Evolutionary conservation across 2,329 filamentous ascomycete species (phyloP).

Genomic region (Phyllosticta citrichinensis): DNA sequence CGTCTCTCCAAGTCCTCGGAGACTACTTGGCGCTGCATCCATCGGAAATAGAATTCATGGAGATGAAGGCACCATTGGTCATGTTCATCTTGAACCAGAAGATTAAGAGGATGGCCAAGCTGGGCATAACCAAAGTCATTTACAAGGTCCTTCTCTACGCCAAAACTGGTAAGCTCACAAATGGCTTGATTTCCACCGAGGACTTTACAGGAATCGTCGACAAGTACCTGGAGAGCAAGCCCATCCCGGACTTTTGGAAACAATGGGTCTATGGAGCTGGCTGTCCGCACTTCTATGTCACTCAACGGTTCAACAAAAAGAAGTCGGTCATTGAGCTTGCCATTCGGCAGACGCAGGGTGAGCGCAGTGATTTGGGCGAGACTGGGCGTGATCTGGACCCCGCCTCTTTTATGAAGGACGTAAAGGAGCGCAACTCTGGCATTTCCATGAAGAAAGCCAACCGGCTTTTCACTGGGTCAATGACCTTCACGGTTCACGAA

Average conservation of each 20-base stretch:
- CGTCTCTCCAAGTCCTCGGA: slow-evolving; percentile 73
- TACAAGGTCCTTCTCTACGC: slow-evolving; percentile 78
- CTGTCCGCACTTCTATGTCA: slow-evolving; percentile 77
- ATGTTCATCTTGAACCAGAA: slow-evolving; percentile 82
- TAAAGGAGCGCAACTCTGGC: slow-evolving; percentile 51
- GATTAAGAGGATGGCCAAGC: slow-evolving; percentile 64
- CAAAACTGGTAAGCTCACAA: slow-evolving; percentile 66
- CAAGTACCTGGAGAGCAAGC: slow-evolving; percentile 63
- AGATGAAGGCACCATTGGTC: slow-evolving; percentile 80
- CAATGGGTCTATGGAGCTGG: slow-evolving; percentile 88
- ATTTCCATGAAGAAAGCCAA: slow-evolving; percentile 40
- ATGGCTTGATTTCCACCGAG: slow-evolving; percentile 61
- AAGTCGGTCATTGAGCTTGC: slow-evolving; percentile 87
- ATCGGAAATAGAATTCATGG: slow-evolving; percentile 83
- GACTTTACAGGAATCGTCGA: slow-evolving; percentile 78
- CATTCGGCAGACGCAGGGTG: slow-evolving; percentile 61
- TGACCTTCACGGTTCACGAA: slow-evolving; percentile 97
- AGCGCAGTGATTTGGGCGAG: slow-evolving; percentile 18
- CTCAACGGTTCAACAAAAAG: slow-evolving; percentile 94
- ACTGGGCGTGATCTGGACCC: slow-evolving; percentile 46
- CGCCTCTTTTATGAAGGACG: slow-evolving; percentile 69
- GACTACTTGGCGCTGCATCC: slow-evolving; percentile 66
- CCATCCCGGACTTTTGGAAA: slow-evolving; percentile 57
- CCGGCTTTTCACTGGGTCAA: slow-evolving; percentile 80
- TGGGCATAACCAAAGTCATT: slow-evolving; percentile 76